Conservation (phyloP, 768 basidiomycete species). For the Chalciporus piperatus region DNA sequence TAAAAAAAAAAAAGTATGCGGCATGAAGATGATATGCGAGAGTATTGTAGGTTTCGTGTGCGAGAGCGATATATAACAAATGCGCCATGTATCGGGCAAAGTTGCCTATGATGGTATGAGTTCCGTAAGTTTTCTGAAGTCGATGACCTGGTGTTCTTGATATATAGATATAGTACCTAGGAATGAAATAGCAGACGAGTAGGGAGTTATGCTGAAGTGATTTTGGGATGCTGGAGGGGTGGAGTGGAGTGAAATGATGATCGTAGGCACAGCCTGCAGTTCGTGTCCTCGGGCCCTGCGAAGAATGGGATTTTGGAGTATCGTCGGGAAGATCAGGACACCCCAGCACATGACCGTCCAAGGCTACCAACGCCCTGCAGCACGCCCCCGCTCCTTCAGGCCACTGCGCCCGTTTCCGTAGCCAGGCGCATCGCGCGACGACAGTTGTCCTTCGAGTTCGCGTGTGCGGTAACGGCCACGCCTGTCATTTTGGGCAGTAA, state of each 20-base stretch:
- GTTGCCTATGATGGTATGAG: conserved; percentile 29
- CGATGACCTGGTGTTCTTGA: conserved; percentile 29
- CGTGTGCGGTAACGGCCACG: conserved; percentile 56
- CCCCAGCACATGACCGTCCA: not conserved
- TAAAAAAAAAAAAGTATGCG: conserved; percentile 22
- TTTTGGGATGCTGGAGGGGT: conserved; percentile 26
- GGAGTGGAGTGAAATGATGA: conserved; percentile 10
- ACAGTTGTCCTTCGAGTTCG: conserved; percentile 47
- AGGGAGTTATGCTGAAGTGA: conserved; percentile 19
- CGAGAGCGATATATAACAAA: conserved; percentile 33
- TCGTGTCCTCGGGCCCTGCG: conserved; percentile 1
- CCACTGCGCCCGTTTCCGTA: conserved; percentile 66
- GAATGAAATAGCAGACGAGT: conserved; percentile 28
- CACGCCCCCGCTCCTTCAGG: conserved; percentile 43
- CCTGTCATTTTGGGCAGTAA: conserved; percentile 23
- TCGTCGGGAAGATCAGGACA: conserved; percentile 1
- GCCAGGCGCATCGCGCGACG: conserved; percentile 53
- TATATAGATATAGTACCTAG: conserved; percentile 37
- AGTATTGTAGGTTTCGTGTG: conserved; percentile 23
- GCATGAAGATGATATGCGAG: conserved; percentile 28
- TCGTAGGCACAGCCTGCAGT: conserved; percentile 24
- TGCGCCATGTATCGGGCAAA: conserved; percentile 27
- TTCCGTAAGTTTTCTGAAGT: conserved; percentile 33
- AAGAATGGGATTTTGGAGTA: not conserved
- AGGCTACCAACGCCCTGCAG: conserved; percentile 25